Evolutionary conservation across 495 filamentous ascomycete species (phyloP).

Genomic region (Penicillium macrosclerotiorum): DNA sequence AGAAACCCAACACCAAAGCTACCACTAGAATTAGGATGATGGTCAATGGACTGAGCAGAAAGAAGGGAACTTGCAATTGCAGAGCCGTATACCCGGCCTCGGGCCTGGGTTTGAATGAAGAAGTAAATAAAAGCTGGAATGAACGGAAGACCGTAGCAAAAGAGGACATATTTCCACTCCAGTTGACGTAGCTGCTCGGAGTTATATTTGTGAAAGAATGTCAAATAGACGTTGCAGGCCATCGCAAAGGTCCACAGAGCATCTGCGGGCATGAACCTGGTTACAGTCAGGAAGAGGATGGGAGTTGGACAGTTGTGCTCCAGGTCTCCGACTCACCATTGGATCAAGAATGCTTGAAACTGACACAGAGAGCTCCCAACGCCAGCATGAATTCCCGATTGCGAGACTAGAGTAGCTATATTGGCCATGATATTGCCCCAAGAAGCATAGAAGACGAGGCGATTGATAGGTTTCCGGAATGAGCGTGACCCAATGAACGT

Average conservation of each 20-base stretch:
- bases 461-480: slow-evolving; percentile 80
- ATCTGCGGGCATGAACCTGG: slow-evolving; percentile 73
- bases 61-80: slow-evolving; percentile 50
- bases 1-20: slow-evolving; percentile 85
- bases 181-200: slow-evolving; percentile 63
- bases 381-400: slow-evolving; percentile 47
- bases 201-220: slow-evolving; percentile 76
- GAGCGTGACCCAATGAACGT: slow-evolving; percentile 57
- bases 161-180: slow-evolving; percentile 68
- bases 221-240: slow-evolving; percentile 85
- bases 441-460: slow-evolving; percentile 80
- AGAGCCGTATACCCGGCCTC: slow-evolving; percentile 67
- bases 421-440: slow-evolving; percentile 83
- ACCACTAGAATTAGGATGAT: neutral
- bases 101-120: slow-evolving; percentile 51
- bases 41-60: neutral
- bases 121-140: slow-evolving; percentile 67
- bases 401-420: slow-evolving; percentile 72
- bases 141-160: slow-evolving; percentile 76
- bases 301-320: neutral
- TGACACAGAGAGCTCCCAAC: slow-evolving; percentile 60
- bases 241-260: slow-evolving; percentile 80
- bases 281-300: slow-evolving; percentile 13
- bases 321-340: slow-evolving; percentile 51
- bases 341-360: slow-evolving; percentile 72